Base-by-base conservation (phyloP, 1,284 basidiomycete genomes). In the Ustilago loliicola region DNA sequence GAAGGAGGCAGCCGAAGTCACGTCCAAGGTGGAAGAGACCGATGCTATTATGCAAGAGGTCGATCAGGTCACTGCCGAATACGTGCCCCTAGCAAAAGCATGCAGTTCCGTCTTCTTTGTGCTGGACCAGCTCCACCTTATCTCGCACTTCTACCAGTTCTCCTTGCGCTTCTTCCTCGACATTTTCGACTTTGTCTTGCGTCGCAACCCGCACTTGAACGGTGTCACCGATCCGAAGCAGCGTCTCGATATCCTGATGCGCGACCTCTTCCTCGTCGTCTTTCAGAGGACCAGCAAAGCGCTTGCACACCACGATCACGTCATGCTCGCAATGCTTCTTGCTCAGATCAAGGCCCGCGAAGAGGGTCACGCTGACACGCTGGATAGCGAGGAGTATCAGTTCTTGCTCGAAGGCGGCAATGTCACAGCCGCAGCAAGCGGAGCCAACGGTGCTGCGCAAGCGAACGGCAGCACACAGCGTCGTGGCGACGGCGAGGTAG, bases 101-200 rank as follows among this genome's bases (percentile, higher is more conserved):
- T 98, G 96, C 89, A 97, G 95, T 85, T 92, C 95, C 2, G 92
- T 98, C 59, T 99, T 96, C 90, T 99, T 99, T 88, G 93, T 97
- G 63, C 89, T 99, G 74, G 96, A 98, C 85, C 96, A 98, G 84
- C 90, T 99, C 57, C 93, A 95, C 82, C 89, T 93, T 60, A 91
- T 98, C 88, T 95, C 97, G 84, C 96, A 98, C 88, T 99, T 99
- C 89, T 99, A 99, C 86, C 95, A 98, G 87, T 99, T 99, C 89
- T 98, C 96, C 1, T 90, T 99, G 59, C 92, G 91, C 48, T 98
- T 97, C 89, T 99, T 99, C 92, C 91, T 98, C 72, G 95, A 98
- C 86, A 96, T 99, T 81, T 99, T 99, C 87, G 94, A 98, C 88
- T 94, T 93, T 80, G 91, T 98, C 64, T 90, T 99, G 9, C 92